Base-by-base conservation (phyloP, 768 basidiomycete genomes). In the Thelephora ganbajun region DNA sequence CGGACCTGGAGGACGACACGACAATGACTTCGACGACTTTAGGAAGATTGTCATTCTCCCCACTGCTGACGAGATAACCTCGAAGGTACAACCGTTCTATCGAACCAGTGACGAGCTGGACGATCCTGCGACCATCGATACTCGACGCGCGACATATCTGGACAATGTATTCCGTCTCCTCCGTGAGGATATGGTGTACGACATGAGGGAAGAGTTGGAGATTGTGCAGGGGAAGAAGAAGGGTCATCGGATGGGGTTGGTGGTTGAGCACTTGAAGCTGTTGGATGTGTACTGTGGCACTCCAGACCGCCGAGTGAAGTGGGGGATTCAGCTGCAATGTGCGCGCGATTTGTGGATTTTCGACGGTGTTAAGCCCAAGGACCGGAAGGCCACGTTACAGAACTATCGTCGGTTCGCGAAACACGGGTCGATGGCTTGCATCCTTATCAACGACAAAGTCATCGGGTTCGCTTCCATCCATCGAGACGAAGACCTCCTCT, bases 101-200 rank as follows among this genome's bases (percentile, higher is more conserved):
- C 70, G 76, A 3, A 66, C 69, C 1, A 66, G 66, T 6, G 52
- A 63, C 2, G 59, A 64, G 5, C 59, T 76, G 0, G 72, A 74
- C 3, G 71, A 75, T 46, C 63, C 71, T 3, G 54, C 63, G 4
- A 63, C 61, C 0, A 62, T 62, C 22, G 56, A 59, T 1, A 58
- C 54, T 12, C 69, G 76, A 3, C 53, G 66, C 4, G 63, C 70
- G 0, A 64, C 71, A 9, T 70, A 82, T 50, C 65, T 82, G 3
- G 81, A 83, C 51, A 79, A 80, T 44, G 77, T 78, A 45, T 83
- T 79, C 57, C 71, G 82, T 7, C 64, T 83, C 14, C 57, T 80
- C 9, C 62, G 82, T 6, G 80, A 81, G 52, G 80, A 79, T 44
- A 76, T 79, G 74, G 46, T 80, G 2, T 62, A 69, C 48, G 74